Evolutionary conservation across 2,329 filamentous ascomycete species (phyloP).

Genomic region (Aspergillus nomiae): DNA sequence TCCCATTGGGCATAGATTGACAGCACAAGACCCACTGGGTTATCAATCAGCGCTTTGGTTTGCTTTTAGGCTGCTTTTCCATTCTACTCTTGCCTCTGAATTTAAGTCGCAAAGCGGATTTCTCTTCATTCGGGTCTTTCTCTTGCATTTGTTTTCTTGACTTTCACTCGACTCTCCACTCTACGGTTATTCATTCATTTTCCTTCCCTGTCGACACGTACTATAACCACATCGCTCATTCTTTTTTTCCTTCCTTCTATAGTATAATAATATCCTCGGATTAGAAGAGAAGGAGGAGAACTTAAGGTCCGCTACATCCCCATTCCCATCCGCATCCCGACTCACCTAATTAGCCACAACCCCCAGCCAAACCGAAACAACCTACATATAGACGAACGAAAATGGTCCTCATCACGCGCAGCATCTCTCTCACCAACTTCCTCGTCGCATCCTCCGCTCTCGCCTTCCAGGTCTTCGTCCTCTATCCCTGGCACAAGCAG

Average conservation of each 20-base stretch:
- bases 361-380: neutral
- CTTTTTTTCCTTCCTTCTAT: neutral
- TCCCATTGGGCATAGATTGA: neutral
- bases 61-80: too few species aligned
- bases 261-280: neutral
- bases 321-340: too few species aligned
- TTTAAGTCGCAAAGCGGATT: too few species aligned
- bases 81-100: too few species aligned
- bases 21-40: neutral
- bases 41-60: neutral
- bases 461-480: conserved; percentile 67
- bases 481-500: conserved; percentile 71
- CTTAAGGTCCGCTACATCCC: too few species aligned
- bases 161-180: too few species aligned
- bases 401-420: conserved; percentile 50
- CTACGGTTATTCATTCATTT: neutral
- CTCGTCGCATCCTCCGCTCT: conserved; percentile 65
- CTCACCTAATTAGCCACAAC: neutral
- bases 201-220: neutral
- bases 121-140: neutral
- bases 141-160: neutral
- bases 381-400: neutral
- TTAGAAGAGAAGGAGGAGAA: too few species aligned
- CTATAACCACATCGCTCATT: neutral
- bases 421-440: conserved; percentile 66